Evolutionary conservation across 1,284 basidiomycete species (phyloP), one percentile per base, ranked within the genome.

Genomic region (Cryptococcus sp.): DNA sequence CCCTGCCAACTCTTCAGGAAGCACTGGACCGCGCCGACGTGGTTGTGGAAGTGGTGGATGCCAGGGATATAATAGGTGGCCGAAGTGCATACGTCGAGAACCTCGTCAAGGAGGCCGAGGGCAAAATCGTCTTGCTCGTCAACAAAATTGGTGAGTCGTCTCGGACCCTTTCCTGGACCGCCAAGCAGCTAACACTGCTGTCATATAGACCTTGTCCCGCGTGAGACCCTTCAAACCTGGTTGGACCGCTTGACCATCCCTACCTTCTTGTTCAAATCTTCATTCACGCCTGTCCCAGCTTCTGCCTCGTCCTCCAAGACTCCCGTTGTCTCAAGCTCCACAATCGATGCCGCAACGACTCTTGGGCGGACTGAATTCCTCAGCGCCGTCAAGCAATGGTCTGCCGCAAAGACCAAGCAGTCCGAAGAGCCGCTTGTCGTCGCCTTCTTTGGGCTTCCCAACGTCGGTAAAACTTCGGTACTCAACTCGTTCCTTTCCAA

Each of bases 1-100:
- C 88, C 57, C 78, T 90, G 25, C 84, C 85, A 0, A 85, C 85
- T 60, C 79, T 93, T 23, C 81, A 85, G 58, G 79, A 87, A n/a
- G 89, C 88, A 7, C 75, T 98, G 62, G 87, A 92, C 67, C 83
- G 84, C 59, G 88, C 91, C 44, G 91, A 99, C 74, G 87, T 93
- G 5, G 79, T 97, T 8, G 72, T 97, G 54, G 82, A 93, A 78
- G 85, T 95, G 2, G 81, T 96, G 50, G 93, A 96, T 73, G 90
- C 89, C 1, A 83, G 91, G 48, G 93, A 95, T 75, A 91, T 93
- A 1, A 73, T 86, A 22, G 82, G 88, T 10, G 87, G 84, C 70
- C 81, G 89, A 59, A 89, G 87, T 68, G 75, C 77, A 22, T 82
- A 84, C 55, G 66, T 93, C 54, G 90, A 93, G 77, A 79, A 85